These are phyloP conservation scores for Purpureocillium lavendulum DNA, from an alignment of 2,329 filamentous ascomycete species.

Conservation along the genomic window DNA sequence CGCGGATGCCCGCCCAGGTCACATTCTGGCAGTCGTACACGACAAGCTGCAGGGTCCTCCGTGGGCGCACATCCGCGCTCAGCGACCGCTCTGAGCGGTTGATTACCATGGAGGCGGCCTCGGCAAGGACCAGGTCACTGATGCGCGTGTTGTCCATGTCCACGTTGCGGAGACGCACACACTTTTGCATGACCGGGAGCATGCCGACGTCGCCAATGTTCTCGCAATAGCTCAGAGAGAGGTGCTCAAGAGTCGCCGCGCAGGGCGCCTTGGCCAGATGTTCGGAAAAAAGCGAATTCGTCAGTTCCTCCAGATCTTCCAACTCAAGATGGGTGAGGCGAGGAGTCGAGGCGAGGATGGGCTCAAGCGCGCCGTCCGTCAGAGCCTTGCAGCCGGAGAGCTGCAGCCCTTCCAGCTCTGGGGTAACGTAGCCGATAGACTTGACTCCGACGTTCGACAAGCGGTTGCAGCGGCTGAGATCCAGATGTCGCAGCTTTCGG, in stretches of 20 bases:
- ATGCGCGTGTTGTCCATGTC: constrained; percentile 93
- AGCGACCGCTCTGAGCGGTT: constrained; percentile 45
- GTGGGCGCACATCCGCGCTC: constrained; percentile 32
- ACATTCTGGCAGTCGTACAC: constrained; percentile 89
- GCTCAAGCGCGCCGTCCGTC: constrained; percentile 63
- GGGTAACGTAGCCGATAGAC: constrained; percentile 64
- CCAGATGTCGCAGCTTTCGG: constrained; percentile 73
- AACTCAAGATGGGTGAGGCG: constrained; percentile 79
- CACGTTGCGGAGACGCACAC: constrained; percentile 58
- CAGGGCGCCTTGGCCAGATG: constrained; percentile 72
- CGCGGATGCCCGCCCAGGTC: constrained; percentile 84
- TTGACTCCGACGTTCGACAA: constrained; percentile 68
- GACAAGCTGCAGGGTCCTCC: constrained; percentile 63
- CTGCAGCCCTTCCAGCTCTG: constrained; percentile 73
- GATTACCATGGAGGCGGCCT: constrained; percentile 74
- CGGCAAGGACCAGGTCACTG: constrained; percentile 75
- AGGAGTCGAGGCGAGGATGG: constrained; percentile 67
- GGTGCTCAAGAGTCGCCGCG: constrained; percentile 61
- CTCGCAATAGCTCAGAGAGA: constrained; percentile 88
- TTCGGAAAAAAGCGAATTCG: constrained; percentile 63
- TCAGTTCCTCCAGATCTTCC: constrained; percentile 73
- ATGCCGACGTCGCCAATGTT: constrained; percentile 75
- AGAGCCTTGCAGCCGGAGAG: constrained; percentile 70
- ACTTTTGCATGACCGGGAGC: constrained; percentile 71
- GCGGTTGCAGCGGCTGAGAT: constrained; percentile 69